Evolutionary conservation across 768 basidiomycete species (phyloP).

Genomic region (Fibroporia radiculosa): DNA sequence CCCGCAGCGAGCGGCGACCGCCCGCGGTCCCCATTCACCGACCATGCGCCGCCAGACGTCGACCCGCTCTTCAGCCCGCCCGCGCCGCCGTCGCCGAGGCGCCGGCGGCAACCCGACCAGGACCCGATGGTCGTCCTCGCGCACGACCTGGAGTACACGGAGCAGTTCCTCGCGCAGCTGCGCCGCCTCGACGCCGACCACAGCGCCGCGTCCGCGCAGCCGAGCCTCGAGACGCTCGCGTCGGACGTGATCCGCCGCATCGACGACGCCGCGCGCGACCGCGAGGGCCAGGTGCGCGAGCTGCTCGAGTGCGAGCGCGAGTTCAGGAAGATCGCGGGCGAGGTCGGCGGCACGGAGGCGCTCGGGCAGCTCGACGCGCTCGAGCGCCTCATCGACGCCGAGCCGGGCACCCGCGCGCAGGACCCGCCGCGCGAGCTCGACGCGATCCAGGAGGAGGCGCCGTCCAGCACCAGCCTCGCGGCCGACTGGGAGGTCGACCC

Average conservation of each 20-base stretch:
- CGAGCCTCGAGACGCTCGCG: slow-evolving; percentile 57
- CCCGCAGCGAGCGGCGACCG: slow-evolving; percentile 1
- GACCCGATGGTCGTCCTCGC: slow-evolving; percentile 72
- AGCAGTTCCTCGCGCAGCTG: slow-evolving; percentile 67
- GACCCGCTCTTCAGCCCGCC: slow-evolving; percentile 39
- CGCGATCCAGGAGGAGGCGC: slow-evolving; percentile 24
- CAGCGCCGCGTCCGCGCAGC: slow-evolving; percentile 20
- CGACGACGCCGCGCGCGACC: slow-evolving; percentile 66
- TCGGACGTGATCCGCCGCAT: slow-evolving; percentile 71
- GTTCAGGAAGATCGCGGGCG: slow-evolving; percentile 66
- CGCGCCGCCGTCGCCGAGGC: slow-evolving; percentile 23
- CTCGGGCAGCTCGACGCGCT: slow-evolving; percentile 64
- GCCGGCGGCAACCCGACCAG: slow-evolving; percentile 23
- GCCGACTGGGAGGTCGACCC: slow-evolving; percentile 50
- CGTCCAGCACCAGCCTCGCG: slow-evolving; percentile 12
- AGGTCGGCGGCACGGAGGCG: slow-evolving; percentile 70
- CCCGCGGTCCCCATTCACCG: slow-evolving; percentile 17
- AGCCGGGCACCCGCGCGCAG: slow-evolving; percentile 22
- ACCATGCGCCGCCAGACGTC: slow-evolving; percentile 25
- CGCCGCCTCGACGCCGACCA: slow-evolving; percentile 58
- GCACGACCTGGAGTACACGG: slow-evolving; percentile 68
- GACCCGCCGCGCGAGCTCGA: slow-evolving; percentile 15
- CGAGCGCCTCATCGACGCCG: slow-evolving; percentile 38
- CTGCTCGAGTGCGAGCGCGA: slow-evolving; percentile 73
- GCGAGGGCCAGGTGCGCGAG: slow-evolving; percentile 77